These are phyloP conservation scores for Puccinellia tenuiflora DNA, from an alignment of 176 grass and related monocot species.

Conservation along the genomic window DNA sequence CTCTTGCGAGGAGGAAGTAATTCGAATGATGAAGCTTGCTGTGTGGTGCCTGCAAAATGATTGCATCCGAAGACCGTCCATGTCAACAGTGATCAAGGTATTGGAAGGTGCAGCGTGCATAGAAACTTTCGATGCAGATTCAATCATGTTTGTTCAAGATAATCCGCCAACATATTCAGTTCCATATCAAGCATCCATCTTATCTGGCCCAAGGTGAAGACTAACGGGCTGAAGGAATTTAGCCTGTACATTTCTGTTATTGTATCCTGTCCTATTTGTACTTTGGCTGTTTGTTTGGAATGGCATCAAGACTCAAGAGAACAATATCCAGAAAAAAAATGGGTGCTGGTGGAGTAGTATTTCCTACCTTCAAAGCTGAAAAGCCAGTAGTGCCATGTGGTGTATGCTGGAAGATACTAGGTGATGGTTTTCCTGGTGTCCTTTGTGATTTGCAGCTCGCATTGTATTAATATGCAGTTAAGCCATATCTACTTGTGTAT, in stretches of 20 bases:
- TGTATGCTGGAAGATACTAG: too few species aligned
- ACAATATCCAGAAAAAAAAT: background rate
- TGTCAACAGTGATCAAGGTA: background rate
- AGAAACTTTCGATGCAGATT: background rate
- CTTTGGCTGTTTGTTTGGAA: background rate
- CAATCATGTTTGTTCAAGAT: background rate
- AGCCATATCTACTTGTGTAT: background rate
- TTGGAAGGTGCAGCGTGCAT: background rate
- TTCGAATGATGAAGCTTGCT: background rate
- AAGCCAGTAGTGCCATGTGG: background rate
- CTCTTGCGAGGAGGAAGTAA: background rate
- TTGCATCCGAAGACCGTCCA: background rate
- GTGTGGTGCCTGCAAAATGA: too few species aligned
- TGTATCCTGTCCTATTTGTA: background rate
- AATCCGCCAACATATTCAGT: background rate
- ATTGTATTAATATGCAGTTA: background rate
- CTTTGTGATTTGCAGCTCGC: background rate
- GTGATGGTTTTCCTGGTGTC: too few species aligned
- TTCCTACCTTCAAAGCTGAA: background rate
- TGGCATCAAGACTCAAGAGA: background rate
- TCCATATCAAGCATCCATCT: background rate
- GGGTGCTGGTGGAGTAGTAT: background rate
- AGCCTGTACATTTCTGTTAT: background rate
- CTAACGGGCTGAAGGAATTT: background rate
- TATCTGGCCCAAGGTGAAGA: background rate